Percentiles rank a stretch among this genome's conserved stretches.
Evolutionary conservation across 2,329 filamentous ascomycete genomes (phyloP).

Genomic region (Pseudogymnoascus verrucosus): DNA sequence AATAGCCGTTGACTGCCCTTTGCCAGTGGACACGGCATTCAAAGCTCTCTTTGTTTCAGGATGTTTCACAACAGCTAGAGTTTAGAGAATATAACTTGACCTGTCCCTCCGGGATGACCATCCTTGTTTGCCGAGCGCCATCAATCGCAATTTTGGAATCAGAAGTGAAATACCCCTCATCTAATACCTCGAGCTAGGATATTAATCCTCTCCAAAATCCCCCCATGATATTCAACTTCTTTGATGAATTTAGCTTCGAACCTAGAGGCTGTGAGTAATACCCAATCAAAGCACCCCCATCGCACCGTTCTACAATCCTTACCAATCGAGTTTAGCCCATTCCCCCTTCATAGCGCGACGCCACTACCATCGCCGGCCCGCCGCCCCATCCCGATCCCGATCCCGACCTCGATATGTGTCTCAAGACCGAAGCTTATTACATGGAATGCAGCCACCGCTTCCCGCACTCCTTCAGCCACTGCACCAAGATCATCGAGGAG

Average conservation of each 20-base stretch:
- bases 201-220: not conserved
- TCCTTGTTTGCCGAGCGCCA: not conserved
- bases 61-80: not conserved
- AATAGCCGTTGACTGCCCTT: not conserved
- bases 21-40: not conserved
- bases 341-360: not conserved
- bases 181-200: not conserved
- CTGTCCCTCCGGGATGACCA: not conserved
- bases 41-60: not conserved
- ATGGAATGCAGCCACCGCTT: not conserved
- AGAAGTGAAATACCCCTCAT: not conserved
- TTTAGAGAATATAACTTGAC: not conserved
- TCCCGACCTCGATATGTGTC: not conserved
- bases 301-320: not conserved
- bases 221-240: not conserved
- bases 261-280: not conserved
- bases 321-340: not conserved
- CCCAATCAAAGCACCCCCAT: not conserved
- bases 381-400: not conserved
- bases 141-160: not conserved
- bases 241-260: not conserved
- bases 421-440: constrained; percentile 5
- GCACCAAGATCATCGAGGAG: constrained; percentile 1
- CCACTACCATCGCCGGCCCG: not conserved
- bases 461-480: not conserved